Conservation (phyloP, 345 rosid genomes). For the Durio zibethinus region DNA sequence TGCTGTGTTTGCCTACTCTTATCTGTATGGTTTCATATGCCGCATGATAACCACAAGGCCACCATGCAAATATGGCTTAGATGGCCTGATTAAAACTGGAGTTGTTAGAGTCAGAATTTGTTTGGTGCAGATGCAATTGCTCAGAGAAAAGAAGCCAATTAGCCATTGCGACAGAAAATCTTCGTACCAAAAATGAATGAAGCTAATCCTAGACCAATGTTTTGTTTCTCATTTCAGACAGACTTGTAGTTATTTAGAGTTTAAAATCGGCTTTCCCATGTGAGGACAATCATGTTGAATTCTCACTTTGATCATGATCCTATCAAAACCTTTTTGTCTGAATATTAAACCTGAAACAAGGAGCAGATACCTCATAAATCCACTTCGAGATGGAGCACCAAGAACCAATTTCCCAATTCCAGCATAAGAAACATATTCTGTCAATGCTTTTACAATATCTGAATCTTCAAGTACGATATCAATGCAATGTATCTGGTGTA, state of each 20-base stretch:
- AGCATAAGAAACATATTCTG: constrained; percentile 65
- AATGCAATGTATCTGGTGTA: constrained; percentile 52
- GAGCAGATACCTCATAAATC: constrained; percentile 56
- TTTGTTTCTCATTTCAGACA: not conserved
- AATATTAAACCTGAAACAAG: not conserved
- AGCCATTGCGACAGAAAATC: too few species aligned
- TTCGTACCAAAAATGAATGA: too few species aligned
- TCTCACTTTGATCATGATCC: not conserved
- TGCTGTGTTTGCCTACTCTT: too few species aligned
- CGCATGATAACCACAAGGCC: too few species aligned
- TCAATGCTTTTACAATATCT: constrained; percentile 60
- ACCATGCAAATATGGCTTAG: too few species aligned
- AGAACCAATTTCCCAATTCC: constrained; percentile 77
- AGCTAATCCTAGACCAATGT: too few species aligned
- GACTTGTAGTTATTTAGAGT: not conserved
- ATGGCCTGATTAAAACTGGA: too few species aligned
- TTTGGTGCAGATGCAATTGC: too few species aligned
- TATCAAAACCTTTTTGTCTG: not conserved
- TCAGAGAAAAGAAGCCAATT: too few species aligned
- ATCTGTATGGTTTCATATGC: too few species aligned
- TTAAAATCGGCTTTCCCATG: not conserved
- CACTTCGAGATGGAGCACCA: constrained; percentile 68
- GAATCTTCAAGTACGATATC: constrained; percentile 64
- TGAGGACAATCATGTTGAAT: not conserved
- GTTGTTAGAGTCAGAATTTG: too few species aligned